Evolutionary conservation across 257 asterid species (phyloP).

Genomic region (Coffea canephora): DNA sequence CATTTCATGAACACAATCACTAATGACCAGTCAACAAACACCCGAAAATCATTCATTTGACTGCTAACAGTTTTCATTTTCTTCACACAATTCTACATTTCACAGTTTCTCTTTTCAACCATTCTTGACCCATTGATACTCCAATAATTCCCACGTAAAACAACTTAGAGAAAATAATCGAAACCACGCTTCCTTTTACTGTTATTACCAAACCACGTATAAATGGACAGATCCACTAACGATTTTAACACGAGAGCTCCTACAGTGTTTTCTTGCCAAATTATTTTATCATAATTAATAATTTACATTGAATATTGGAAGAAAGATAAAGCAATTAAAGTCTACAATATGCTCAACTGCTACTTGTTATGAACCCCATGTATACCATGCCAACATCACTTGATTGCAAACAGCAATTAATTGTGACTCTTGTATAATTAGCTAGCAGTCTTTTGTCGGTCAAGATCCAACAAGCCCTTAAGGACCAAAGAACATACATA

Average conservation of each 20-base stretch:
- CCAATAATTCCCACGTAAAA: conserved; percentile 2
- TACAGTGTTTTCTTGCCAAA: neutral
- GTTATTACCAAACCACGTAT: neutral
- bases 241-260: neutral
- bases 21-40: neutral
- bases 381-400: neutral
- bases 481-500: neutral
- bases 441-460: neutral
- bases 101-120: neutral
- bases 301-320: neutral
- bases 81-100: neutral
- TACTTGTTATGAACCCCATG: neutral
- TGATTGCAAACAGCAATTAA: neutral
- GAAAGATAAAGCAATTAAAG: neutral
- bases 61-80: neutral
- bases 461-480: neutral
- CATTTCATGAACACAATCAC: no score
- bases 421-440: neutral
- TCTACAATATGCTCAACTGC: neutral
- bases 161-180: neutral
- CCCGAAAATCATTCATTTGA: neutral
- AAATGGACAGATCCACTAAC: neutral
- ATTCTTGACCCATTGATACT: neutral
- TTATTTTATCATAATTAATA: neutral
- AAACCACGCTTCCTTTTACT: neutral